These are phyloP conservation scores for Didymella exigua DNA, from an alignment of 2,329 filamentous ascomycete genomes.

Conservation along the genomic window DNA sequence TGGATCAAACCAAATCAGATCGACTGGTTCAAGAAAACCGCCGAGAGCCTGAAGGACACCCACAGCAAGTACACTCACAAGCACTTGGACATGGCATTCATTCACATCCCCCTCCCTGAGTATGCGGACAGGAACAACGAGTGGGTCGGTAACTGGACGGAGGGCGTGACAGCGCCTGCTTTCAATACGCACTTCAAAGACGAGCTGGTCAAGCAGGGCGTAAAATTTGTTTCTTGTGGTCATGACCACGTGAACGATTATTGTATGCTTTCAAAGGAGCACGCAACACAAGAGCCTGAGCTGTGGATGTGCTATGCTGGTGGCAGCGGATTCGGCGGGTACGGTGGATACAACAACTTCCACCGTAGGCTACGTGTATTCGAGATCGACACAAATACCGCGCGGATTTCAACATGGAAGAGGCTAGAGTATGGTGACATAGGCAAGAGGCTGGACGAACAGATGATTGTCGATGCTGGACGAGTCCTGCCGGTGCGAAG, in stretches of 20 bases:
- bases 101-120: slow-evolving; percentile 94
- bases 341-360: slow-evolving; percentile 87
- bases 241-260: slow-evolving; percentile 99
- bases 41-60: slow-evolving; percentile 68
- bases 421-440: slow-evolving; percentile 72
- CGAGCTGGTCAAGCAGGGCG: slow-evolving; percentile 81
- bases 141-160: slow-evolving; percentile 74
- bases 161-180: slow-evolving; percentile 82
- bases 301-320: slow-evolving; percentile 99
- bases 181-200: slow-evolving; percentile 95
- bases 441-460: slow-evolving; percentile 60
- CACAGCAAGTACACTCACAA: slow-evolving; percentile 87
- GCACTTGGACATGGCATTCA: slow-evolving; percentile 95
- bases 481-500: slow-evolving; percentile 45
- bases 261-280: slow-evolving; percentile 69
- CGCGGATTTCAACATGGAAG: slow-evolving; percentile 90
- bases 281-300: slow-evolving; percentile 54
- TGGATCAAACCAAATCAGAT: slow-evolving; percentile 97
- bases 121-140: slow-evolving; percentile 68
- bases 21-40: slow-evolving; percentile 87
- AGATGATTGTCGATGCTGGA: slow-evolving; percentile 66
- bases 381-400: slow-evolving; percentile 90
- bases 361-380: slow-evolving; percentile 85
- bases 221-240: slow-evolving; percentile 87
- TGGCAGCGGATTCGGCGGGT: slow-evolving; percentile 89